phyloP scores from a whole-genome alignment of 2,329 filamentous ascomycete genomes.

The Aspergillus fijiensis region DNA sequence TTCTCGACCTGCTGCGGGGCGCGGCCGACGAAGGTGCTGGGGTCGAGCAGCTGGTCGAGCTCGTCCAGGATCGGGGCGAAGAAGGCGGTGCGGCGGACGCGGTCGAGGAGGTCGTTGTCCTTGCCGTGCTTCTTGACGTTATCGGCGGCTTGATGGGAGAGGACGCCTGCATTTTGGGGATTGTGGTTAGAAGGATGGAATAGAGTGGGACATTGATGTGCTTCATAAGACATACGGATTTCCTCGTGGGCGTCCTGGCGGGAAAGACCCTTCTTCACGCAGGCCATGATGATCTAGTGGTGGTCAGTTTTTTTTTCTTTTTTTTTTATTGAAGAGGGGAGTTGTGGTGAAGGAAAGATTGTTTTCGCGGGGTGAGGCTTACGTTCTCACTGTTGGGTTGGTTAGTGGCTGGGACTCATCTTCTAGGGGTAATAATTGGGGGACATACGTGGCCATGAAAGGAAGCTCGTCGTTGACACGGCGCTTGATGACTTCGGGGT shows the following conservation, averaged over 20 bases:
- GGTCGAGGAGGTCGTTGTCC: slow-evolving; percentile 76
- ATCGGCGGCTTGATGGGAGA: slow-evolving; percentile 71
- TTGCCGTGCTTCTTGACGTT: slow-evolving; percentile 72
- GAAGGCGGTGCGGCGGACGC: slow-evolving; percentile 71
- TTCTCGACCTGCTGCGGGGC: slow-evolving; percentile 55
- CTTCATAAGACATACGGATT: slow-evolving; percentile 55
- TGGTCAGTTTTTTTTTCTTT: slow-evolving; percentile 3
- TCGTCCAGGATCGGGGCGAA: slow-evolving; percentile 71
- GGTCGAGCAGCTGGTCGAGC: slow-evolving; percentile 65
- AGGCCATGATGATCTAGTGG: slow-evolving; percentile 69
- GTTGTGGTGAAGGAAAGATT: not conserved
- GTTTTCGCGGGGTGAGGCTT: slow-evolving; percentile 10
- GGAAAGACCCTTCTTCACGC: slow-evolving; percentile 67
- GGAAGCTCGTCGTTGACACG: slow-evolving; percentile 75
- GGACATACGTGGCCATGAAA: slow-evolving; percentile 73
- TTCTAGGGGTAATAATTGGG: not conserved
- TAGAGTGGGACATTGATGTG: not conserved
- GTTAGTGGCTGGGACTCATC: slow-evolving; percentile 17
- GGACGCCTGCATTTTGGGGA: slow-evolving; percentile 48
- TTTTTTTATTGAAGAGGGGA: not conserved
- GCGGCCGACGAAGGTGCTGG: slow-evolving; percentile 60
- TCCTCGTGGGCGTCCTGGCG: slow-evolving; percentile 84
- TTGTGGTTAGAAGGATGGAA: slow-evolving; percentile 15
- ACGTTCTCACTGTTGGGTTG: slow-evolving; percentile 33
- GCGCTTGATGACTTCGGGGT: slow-evolving; percentile 68